Conservation (phyloP, 1,284 basidiomycete genomes). For the Macrocystidia cucumis region DNA sequence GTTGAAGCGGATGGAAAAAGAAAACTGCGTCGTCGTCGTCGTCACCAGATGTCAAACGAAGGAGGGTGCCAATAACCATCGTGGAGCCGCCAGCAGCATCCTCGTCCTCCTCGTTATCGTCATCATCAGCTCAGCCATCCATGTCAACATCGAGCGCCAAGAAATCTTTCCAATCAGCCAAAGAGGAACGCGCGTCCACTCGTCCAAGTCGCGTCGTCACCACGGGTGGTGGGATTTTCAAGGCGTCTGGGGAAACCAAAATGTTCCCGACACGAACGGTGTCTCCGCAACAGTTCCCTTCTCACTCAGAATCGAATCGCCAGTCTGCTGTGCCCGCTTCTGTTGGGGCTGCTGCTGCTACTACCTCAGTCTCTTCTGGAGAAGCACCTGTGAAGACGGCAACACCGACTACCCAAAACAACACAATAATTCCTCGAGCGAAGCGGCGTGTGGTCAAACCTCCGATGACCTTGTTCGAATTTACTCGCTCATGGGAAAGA, state of each 20-base stretch:
- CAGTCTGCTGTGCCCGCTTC: slow-evolving; percentile 4
- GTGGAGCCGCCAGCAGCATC: slow-evolving; percentile 33
- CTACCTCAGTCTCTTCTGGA: slow-evolving; percentile 6
- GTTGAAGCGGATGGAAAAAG: slow-evolving; percentile 5
- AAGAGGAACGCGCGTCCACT: slow-evolving; percentile 37
- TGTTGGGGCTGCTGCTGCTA: slow-evolving; percentile 3
- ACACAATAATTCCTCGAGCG: too few species aligned
- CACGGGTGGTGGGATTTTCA: slow-evolving; percentile 61
- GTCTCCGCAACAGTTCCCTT: too few species aligned
- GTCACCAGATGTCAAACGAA: slow-evolving; percentile 24
- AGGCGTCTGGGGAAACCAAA: slow-evolving; percentile 41
- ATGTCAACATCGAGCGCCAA: slow-evolving; percentile 6
- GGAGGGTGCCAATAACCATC: slow-evolving; percentile 66
- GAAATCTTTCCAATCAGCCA: slow-evolving; percentile 44
- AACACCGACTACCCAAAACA: slow-evolving; percentile 5
- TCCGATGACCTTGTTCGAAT: slow-evolving; percentile 48
- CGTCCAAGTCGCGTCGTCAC: slow-evolving; percentile 34
- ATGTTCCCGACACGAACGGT: slow-evolving; percentile 25
- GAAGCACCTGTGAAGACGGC: slow-evolving; percentile 6
- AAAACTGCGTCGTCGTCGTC: slow-evolving; percentile 8
- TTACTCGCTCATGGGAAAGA: slow-evolving; percentile 45
- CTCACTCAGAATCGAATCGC: too few species aligned
- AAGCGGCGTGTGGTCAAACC: too few species aligned
- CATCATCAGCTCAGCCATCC: slow-evolving; percentile 4
- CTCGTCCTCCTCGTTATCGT: slow-evolving; percentile 4